phyloP scores from a whole-genome alignment of 2,329 filamentous ascomycete species.

The Xylaria sp. region DNA sequence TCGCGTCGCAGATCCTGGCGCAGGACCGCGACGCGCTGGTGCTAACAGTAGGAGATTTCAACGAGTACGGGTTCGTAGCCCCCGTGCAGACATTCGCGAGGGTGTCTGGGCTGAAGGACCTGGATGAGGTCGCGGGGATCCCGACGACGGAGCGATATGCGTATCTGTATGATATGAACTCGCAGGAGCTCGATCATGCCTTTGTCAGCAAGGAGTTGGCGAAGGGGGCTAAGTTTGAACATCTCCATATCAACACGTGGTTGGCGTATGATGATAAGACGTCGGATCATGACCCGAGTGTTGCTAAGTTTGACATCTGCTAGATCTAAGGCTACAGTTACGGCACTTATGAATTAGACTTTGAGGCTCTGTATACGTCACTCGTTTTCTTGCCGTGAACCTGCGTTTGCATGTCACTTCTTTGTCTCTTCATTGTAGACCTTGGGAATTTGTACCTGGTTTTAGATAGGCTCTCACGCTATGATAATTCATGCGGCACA shows the following conservation, averaged over 20 bases:
- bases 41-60: constrained; percentile 75
- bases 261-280: constrained; percentile 64
- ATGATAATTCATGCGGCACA: neutral
- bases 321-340: constrained; percentile 11
- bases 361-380: too few relatives aligned
- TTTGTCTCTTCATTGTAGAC: neutral
- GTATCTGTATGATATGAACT: constrained; percentile 76
- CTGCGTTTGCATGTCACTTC: neutral
- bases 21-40: constrained; percentile 66
- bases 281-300: constrained; percentile 76
- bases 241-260: constrained; percentile 79
- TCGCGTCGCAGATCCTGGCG: constrained; percentile 67
- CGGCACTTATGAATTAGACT: neutral
- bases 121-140: constrained; percentile 69
- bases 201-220: constrained; percentile 55
- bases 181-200: constrained; percentile 77
- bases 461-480: neutral
- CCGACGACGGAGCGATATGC: constrained; percentile 72
- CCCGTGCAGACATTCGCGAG: constrained; percentile 66
- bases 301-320: constrained; percentile 71
- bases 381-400: neutral
- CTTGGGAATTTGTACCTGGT: neutral
- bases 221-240: constrained; percentile 64
- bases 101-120: constrained; percentile 67
- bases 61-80: constrained; percentile 74